Evolutionary conservation across 345 rosid genomes (phyloP), one percentile per base, ranked within the genome.

Genomic region (Hirschfeldia incana): DNA sequence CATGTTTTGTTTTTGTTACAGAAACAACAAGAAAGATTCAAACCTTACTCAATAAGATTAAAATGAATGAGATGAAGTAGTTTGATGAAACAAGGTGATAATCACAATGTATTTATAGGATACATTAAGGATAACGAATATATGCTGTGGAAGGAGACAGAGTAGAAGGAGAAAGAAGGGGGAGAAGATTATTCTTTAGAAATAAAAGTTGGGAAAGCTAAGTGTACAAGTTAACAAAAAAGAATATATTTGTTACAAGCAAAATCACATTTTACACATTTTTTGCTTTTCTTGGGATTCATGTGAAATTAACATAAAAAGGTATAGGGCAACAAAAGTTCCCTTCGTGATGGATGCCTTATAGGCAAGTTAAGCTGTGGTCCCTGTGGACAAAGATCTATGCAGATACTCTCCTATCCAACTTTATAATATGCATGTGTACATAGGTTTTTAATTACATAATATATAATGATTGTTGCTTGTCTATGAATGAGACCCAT

Each of bases 141-240:
- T 17, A 74, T 49, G 63, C 53, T 64, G 58, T 72, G 81, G 49
- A 28, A 73, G 79, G 64, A 34, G 60, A 67, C 73, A 62, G 7
- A 12, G 77, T 67, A 33, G 49, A 70, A 70, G 82, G 76, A 61
- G 73, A 66, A 39, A 11, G 77, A 51, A 27, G 71, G 74, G 67
- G 84, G 84, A 78, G 81, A 85, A 75, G 89, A 83, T 81, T 72
- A 87, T 88, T 90, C 89, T 69, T 86, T 82, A 68, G 76, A 65
- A 37, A 36, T 12, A 67, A 51, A 58, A 72, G 73, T 82, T 78
- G 92, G 73, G 72, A 86, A 82, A 70, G 49, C 65, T 6, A 70
- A 75, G 29, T 57, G 51, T 69, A 29, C 79, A 80, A 68, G 70
- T 53, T 37, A 79, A 69, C 60, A 69, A 53, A 55, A 55, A 37